phyloP scores from a whole-genome alignment of 352 stramenopile genomes.

The Pseudoperonospora humuli region DNA sequence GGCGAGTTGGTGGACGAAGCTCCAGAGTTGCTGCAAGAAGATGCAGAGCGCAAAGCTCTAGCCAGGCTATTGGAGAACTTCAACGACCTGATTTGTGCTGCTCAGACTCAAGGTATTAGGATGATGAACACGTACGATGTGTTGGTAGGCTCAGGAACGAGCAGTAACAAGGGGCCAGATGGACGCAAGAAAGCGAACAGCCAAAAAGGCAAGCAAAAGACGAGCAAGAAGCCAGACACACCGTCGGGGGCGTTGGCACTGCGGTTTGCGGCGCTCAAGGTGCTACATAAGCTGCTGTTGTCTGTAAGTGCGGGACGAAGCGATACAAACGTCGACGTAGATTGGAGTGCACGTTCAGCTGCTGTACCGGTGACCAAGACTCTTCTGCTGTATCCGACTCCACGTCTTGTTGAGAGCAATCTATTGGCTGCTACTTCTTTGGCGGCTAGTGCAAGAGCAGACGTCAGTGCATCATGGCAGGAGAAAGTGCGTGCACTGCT shows the following conservation, averaged over 20 bases:
- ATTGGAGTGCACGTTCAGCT: conserved; percentile 4
- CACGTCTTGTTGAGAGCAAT: conserved; percentile 24
- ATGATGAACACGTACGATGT: conserved; percentile 77
- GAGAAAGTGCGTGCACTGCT: conserved; percentile 56
- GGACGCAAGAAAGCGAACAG: conserved; percentile 6
- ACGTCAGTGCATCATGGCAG: conserved; percentile 50
- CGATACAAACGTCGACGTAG: neutral
- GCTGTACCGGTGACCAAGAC: conserved; percentile 26
- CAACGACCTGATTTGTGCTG: conserved; percentile 51
- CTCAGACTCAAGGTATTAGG: conserved; percentile 59
- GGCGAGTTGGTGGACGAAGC: conserved; percentile 49
- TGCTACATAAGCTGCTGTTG: conserved; percentile 56
- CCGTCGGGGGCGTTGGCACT: conserved; percentile 39
- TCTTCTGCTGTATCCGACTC: conserved; percentile 46
- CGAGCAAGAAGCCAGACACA: conserved; percentile 32
- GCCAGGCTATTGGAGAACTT: conserved; percentile 77
- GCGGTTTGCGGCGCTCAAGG: conserved; percentile 50
- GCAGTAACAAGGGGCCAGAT: conserved; percentile 5
- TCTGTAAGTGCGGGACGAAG: conserved; percentile 29
- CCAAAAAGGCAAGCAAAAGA: conserved; percentile 24
- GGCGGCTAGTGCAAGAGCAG: conserved; percentile 11
- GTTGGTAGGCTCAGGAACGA: conserved; percentile 21
- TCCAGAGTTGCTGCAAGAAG: conserved; percentile 44
- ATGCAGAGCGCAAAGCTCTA: conserved; percentile 45
- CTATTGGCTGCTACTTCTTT: conserved; percentile 18